Evolutionary conservation across 2,329 filamentous ascomycete species (phyloP), one percentile per base, ranked within the genome.

Genomic region (Paecilomyces fulvus): DNA sequence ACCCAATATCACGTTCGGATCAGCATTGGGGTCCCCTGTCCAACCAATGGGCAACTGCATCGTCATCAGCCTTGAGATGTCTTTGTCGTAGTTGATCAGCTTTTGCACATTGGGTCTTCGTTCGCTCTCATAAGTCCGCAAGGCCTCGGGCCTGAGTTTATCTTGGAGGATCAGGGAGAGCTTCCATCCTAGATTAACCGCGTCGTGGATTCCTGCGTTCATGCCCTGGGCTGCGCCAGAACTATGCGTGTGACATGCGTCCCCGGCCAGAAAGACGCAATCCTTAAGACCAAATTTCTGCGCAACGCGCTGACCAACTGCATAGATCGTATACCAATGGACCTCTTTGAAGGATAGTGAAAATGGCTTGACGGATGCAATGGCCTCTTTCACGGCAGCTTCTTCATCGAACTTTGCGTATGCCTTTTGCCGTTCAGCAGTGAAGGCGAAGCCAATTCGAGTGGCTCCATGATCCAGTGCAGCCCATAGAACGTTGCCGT

Each of bases 131-230:
- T 72, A 73, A 1, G 65, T 70, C 17, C 63, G 55, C 3, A 72
- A 61, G 1, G 69, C 55, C 12, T 61, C 55, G 3, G 55, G 57
- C 2, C 53, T 12, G 65, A 65, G 37, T 43, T 43, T 43, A 1
- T n/a, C n/a, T 23, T 68, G 67, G 2, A 78, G 63, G 1, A 75
- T 74, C 5, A 71, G 65, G 0, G 74, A 75, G 2, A 82, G 69
- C 61, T 81, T 82, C 78, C 79, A 82, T n/a, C 73, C 75, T 0
- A 82, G 69, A 58, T 81, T 81, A 14, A 77, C 67, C 1, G 77
- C 75, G 55, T 81, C 79, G 14, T 77, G 74, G 12, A 82, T 68
- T 0, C 79, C 78, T 0, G 77, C 77, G 62, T 82, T 82, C 75
- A 83, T 77, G 2, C 80, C 81, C 61, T 81, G 80, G 0, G 77